Percentiles rank a stretch among this genome's conserved stretches.
phyloP scores from a whole-genome alignment of 345 rosid species.

The Eucalyptus shirleyi region DNA sequence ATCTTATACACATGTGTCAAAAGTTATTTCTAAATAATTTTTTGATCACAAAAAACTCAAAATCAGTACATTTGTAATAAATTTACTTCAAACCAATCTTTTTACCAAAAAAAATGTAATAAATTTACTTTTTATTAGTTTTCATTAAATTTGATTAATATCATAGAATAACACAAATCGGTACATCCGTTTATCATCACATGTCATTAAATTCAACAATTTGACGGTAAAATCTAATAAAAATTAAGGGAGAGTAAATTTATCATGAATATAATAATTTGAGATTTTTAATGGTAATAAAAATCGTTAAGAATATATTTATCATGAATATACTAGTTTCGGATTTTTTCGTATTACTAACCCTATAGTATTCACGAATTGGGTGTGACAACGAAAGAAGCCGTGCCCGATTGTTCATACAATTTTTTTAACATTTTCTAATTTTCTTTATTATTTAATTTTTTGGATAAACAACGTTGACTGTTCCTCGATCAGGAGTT shows the following conservation, averaged over 20 bases:
- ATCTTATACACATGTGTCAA: too few relatives aligned
- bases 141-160: fast-evolving
- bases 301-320: too few relatives aligned
- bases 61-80: fast-evolving
- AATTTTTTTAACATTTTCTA: neutral
- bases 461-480: neutral
- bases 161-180: fast-evolving
- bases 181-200: too few relatives aligned
- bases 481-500: neutral
- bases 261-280: too few relatives aligned
- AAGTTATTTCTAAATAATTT: too few relatives aligned
- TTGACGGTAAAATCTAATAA: fast-evolving
- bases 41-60: fast-evolving
- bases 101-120: fast-evolving
- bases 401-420: neutral
- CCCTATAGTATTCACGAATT: neutral
- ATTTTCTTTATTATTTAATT: neutral
- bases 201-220: fast-evolving
- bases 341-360: too few relatives aligned
- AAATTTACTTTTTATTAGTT: fast-evolving
- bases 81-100: neutral
- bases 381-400: neutral
- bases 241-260: fast-evolving
- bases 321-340: fast-evolving
- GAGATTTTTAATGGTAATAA: too few relatives aligned